Evolutionary conservation across 1,139 yeast species (phyloP), one percentile per base, ranked within the genome.

Genomic region (Yamadazyma pseudoaaseri): DNA sequence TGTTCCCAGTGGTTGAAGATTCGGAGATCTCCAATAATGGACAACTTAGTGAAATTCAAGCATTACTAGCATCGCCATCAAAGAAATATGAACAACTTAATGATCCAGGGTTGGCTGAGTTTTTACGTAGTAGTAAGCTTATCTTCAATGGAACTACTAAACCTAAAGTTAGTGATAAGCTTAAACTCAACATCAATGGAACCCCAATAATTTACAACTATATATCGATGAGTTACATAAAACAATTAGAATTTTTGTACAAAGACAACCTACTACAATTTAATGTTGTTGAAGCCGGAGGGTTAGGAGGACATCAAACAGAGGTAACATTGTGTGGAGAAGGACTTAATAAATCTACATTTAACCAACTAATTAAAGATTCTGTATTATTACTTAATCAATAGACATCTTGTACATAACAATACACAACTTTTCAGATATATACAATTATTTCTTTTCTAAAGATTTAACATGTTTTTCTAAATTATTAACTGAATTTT

Each of bases 401-500:
- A 29, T 24, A 35, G 14, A 27, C 20, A 14, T 18, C 30, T 17
- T 26, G 14, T 24, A 28, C n/a, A 32, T 12, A 25, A 25, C 9
- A 7, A 18, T 18, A 7, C 21, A 18, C 10, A 18, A 10, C n/a
- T n/a, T n/a, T n/a, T n/a, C n/a, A n/a, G n/a, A n/a, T 10, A 7
- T 18, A 7, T 18, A 10, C 21, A 7, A 7, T 20, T 62, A 64
- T 44, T 54, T 60, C 34, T 63, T 66, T 53, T 78, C 83, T 51
- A 78, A 65, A 3, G 65, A 54, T 54, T 71, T 73, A 42, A 80
- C 79, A 45, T 79, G 84, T 45, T 75, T 72, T 56, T 84, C 94
- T 56, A 86, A 74, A 42, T 71, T 71, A 48, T 75, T 68, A 41
- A 86, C 78, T 16, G 89, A 78, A 48, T 71, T 73, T 47, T 83